Percentiles rank a stretch among this genome's conserved stretches.
These are phyloP conservation scores for Theileria annulata DNA, from an alignment of 169 alveolate genomes.

Conservation along the genomic window DNA sequence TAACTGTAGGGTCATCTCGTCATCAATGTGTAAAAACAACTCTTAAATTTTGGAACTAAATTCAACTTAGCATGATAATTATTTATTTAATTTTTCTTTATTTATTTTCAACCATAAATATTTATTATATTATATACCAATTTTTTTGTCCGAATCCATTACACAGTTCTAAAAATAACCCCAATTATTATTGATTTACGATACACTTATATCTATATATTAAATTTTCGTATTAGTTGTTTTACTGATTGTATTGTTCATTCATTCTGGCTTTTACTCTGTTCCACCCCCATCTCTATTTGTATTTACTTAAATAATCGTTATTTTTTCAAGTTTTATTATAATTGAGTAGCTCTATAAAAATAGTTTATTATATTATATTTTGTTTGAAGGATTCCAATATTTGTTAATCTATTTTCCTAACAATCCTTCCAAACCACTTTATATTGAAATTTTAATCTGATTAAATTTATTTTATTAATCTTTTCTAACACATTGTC, in stretches of 20 bases:
- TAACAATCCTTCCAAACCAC: not conserved
- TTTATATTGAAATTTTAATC: not conserved
- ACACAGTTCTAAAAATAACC: not conserved
- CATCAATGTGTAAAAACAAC: not conserved
- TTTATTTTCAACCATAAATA: not conserved
- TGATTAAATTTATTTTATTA: not conserved
- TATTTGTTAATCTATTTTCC: not conserved
- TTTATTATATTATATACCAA: not conserved
- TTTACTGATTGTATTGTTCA: not conserved
- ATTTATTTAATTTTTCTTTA: not conserved
- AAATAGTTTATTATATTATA: no score
- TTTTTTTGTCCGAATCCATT: not conserved
- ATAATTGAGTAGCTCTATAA: not conserved
- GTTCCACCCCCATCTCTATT: not conserved
- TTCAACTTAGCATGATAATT: not conserved
- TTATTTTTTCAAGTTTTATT: not conserved
- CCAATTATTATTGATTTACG: not conserved
- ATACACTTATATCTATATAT: slow-evolving; percentile 1
- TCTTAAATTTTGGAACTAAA: no score
- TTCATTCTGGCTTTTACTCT: not conserved
- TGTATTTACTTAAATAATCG: not conserved
- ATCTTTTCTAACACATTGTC: not conserved
- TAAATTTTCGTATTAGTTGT: not conserved
- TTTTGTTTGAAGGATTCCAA: not conserved
- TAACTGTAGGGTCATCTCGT: not conserved